Percentiles rank a stretch among this genome's conserved stretches.
Evolutionary conservation across 768 basidiomycete genomes (phyloP).

Genomic region (Cystobasidium ongulense): DNA sequence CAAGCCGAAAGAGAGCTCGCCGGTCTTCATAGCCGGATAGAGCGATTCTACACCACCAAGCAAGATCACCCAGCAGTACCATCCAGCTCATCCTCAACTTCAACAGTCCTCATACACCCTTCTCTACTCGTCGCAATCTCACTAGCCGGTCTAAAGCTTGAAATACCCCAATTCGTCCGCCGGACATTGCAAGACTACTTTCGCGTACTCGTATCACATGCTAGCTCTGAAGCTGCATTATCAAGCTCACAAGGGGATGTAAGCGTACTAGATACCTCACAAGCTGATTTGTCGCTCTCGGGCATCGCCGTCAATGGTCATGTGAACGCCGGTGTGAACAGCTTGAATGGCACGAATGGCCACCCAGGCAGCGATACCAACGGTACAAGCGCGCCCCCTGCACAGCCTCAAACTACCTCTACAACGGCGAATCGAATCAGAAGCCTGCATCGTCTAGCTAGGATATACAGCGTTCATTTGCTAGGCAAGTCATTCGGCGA

Average conservation of each 20-base stretch:
- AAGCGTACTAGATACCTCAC: conserved; percentile 8
- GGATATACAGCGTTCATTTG: conserved; percentile 22
- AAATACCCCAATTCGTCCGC: background rate
- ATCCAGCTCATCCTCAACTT: background rate
- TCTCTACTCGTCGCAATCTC: conserved; percentile 13
- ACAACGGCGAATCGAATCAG: background rate
- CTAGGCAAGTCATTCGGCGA: conserved; percentile 20
- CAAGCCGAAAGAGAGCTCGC: background rate
- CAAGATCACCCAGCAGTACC: background rate
- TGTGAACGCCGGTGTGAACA: background rate
- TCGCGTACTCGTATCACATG: background rate
- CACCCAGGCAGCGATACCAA: background rate
- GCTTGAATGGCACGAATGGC: background rate
- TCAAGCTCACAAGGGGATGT: background rate
- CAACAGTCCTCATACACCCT: conserved; percentile 8
- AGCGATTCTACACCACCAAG: background rate
- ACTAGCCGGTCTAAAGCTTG: conserved; percentile 22
- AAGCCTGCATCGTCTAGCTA: background rate
- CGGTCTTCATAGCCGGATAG: conserved; percentile 10
- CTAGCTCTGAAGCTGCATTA: background rate
- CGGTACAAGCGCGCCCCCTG: background rate
- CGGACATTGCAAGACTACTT: conserved; percentile 26
- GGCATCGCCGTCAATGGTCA: conserved; percentile 9
- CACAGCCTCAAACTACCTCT: background rate
- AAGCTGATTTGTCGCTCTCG: conserved; percentile 26